A percentile compares a stretch with the other conserved stretches of the same genome.
These are phyloP conservation scores for Phytophthora quininea DNA, from an alignment of 352 stramenopile genomes.

Conservation along the genomic window DNA sequence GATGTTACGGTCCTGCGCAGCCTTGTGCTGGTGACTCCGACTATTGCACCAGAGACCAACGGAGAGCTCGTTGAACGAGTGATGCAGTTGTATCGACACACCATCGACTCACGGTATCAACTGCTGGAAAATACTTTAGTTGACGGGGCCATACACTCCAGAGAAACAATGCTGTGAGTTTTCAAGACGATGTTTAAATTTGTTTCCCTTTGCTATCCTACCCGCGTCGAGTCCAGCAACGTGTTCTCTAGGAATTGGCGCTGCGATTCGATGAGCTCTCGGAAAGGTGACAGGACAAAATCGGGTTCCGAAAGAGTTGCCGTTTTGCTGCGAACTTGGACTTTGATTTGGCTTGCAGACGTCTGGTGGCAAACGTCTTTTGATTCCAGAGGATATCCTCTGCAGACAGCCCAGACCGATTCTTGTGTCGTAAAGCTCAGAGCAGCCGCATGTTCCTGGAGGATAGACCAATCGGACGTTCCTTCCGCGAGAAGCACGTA, in stretches of 20 bases:
- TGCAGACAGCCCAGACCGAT: conserved; percentile 2
- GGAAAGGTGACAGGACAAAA: conserved; percentile 2
- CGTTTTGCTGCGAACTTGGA: background rate
- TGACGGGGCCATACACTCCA: conserved; percentile 16
- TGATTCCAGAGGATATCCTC: background rate
- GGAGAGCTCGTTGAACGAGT: conserved; percentile 13
- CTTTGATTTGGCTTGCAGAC: conserved; percentile 7
- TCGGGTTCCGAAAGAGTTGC: background rate
- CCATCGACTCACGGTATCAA: conserved; percentile 27
- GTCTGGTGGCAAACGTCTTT: background rate
- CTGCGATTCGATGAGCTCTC: conserved; percentile 8
- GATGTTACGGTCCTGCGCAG: background rate
- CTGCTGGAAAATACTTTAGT: conserved; percentile 28
- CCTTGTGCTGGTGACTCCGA: conserved; percentile 1
- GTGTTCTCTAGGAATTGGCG: conserved; percentile 12
- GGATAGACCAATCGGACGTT: conserved; percentile 21
- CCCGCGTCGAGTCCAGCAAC: conserved; percentile 7
- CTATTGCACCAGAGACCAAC: background rate
- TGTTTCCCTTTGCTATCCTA: conserved; percentile 7
- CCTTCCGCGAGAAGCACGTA: conserved; percentile 20
- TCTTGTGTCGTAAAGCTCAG: background rate
- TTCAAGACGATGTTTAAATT: background rate
- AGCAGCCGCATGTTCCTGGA: background rate
- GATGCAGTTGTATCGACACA: conserved; percentile 29
- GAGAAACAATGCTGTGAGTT: background rate